Percentiles rank a stretch among this genome's conserved stretches.
Evolutionary conservation across 768 basidiomycete species (phyloP).

Genomic region (Steccherinum ochraceum): DNA sequence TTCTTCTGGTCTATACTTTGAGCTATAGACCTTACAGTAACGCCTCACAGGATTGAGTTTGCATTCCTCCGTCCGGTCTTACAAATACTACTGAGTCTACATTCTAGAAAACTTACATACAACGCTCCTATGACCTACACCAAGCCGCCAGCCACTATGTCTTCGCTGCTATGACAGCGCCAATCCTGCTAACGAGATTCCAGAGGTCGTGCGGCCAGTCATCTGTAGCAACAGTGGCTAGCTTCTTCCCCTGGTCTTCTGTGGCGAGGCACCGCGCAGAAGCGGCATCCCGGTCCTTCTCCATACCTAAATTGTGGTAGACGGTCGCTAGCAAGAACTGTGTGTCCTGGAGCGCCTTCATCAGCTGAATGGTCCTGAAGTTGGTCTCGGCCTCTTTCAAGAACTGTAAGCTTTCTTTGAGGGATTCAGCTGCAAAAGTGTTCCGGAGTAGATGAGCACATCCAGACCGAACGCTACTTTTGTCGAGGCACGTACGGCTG

Average conservation of each 20-base stretch:
- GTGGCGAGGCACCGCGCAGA: slow-evolving; percentile 44
- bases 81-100: too few relatives aligned
- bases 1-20: too few relatives aligned
- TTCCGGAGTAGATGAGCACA: neutral
- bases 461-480: neutral
- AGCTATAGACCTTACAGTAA: too few relatives aligned
- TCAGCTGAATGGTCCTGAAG: slow-evolving; percentile 53
- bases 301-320: slow-evolving; percentile 62
- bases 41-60: too few relatives aligned
- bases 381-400: slow-evolving; percentile 62
- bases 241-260: slow-evolving; percentile 30
- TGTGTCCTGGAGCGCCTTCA: slow-evolving; percentile 55
- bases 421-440: slow-evolving; percentile 19
- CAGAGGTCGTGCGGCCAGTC: slow-evolving; percentile 49
- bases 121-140: too few relatives aligned
- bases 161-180: slow-evolving; percentile 42
- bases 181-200: slow-evolving; percentile 53
- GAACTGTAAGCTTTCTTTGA: slow-evolving; percentile 48
- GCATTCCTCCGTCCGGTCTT: too few relatives aligned
- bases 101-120: too few relatives aligned
- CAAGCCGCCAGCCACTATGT: too few relatives aligned
- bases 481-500: slow-evolving; percentile 30
- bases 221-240: slow-evolving; percentile 42
- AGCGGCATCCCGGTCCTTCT: slow-evolving; percentile 46
- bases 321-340: slow-evolving; percentile 67